Conservation (phyloP, 495 filamentous ascomycete species). For the Aspergillus saccharolyticus region DNA sequence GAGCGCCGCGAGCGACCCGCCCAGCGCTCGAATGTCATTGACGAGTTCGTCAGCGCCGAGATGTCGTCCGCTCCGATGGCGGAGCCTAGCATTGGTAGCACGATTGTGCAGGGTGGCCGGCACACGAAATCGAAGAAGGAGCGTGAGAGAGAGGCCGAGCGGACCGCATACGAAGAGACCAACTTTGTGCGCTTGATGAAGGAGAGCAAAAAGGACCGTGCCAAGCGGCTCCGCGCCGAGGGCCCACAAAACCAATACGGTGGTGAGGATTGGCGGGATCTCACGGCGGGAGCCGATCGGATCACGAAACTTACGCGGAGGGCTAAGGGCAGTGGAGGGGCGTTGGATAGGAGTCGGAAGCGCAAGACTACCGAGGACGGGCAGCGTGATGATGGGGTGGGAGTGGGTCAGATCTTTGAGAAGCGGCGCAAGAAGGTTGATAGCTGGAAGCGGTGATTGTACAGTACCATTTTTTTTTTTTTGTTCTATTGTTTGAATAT, state of each 20-base stretch:
- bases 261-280: slow-evolving; percentile 77
- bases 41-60: slow-evolving; percentile 80
- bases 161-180: slow-evolving; percentile 73
- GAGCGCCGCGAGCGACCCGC: slow-evolving; percentile 44
- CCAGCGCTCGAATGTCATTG: slow-evolving; percentile 69
- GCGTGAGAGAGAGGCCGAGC: slow-evolving; percentile 63
- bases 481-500: not conserved
- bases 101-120: slow-evolving; percentile 66
- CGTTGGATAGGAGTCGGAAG: slow-evolving; percentile 78
- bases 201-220: slow-evolving; percentile 69
- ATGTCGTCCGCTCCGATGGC: slow-evolving; percentile 71
- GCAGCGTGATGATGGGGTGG: slow-evolving; percentile 49
- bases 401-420: slow-evolving; percentile 65
- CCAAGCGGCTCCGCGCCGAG: slow-evolving; percentile 45
- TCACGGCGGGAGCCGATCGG: slow-evolving; percentile 73
- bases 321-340: slow-evolving; percentile 45
- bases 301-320: slow-evolving; percentile 66
- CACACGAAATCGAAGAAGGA: slow-evolving; percentile 67
- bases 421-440: slow-evolving; percentile 69
- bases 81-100: slow-evolving; percentile 78
- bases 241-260: slow-evolving; percentile 57
- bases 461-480: not conserved
- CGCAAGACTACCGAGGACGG: slow-evolving; percentile 57
- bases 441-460: slow-evolving; percentile 44
- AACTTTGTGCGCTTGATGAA: slow-evolving; percentile 82